Base-by-base conservation (phyloP, 2,329 filamentous ascomycete genomes). In the Chaetomium olivaceum region DNA sequence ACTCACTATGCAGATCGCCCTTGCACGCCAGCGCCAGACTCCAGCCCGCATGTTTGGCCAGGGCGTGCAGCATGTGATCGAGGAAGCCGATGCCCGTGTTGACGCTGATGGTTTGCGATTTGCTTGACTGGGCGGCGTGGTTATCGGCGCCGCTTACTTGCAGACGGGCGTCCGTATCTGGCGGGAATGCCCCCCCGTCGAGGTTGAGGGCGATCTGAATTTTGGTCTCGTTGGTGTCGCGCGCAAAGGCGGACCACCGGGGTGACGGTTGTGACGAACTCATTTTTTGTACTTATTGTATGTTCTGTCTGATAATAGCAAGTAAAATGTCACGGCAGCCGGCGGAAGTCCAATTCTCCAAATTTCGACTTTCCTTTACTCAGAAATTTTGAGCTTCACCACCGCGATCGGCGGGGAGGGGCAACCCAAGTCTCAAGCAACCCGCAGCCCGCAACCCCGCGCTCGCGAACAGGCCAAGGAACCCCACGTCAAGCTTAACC, bases 201-300 rank as follows among this genome's bases (percentile, higher is more conserved):
- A 99, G 86, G 80, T 95, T 97, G 73, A 99, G 85, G 48, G 92
- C 91, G 69, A 98, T 85, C 76, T 95, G 89, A 78, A 99, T 96
- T 77, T 96, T 97, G 76, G 95, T 99, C 83, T 99, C 95, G 82
- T 98, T 98, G 75, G 95, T 99, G 79, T 94, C 90, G 77, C 95
- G 92, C 70, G 90, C 88, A 73, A 98, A 82, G 62, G 89, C 87
- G 59, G 92, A 89, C 78, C 89, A 92, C 76, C 94, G 91, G 52
- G 79, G 75, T 61, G 69, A 33, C 11, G 72, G n/a, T 29, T 69
- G 21, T 50, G 71, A 29, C n/a, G 72, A 64, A 36, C 68, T 66
- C 74, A 75, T 76, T 60, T 39, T 67, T 48, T 27, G n/a, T 54
- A 4, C 7, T 33, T n/a, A 60, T 9, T 12, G 50, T 33, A 19